These are phyloP conservation scores for Trichosporon sp. DNA, from an alignment of 1,284 basidiomycete genomes.

Conservation along the genomic window DNA sequence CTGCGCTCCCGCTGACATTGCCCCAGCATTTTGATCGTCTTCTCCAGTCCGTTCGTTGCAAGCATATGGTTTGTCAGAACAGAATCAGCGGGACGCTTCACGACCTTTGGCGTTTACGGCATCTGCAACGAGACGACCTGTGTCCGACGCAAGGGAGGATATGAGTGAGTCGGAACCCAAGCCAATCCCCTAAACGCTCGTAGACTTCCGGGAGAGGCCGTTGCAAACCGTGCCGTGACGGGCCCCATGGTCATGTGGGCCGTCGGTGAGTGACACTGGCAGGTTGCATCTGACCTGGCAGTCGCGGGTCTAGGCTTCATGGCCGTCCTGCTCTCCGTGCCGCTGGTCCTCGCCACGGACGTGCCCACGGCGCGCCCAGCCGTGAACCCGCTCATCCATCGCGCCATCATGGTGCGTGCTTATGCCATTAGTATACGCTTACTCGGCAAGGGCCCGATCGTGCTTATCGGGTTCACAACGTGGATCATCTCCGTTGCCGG, in stretches of 20 bases:
- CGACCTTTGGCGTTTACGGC: slow-evolving; percentile 52
- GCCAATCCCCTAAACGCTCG: neutral
- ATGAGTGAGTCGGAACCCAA: slow-evolving; percentile 43
- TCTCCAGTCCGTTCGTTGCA: slow-evolving; percentile 52
- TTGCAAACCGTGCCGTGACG: slow-evolving; percentile 50
- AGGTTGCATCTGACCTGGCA: slow-evolving; percentile 21
- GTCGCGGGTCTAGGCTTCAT: slow-evolving; percentile 49
- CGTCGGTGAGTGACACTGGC: slow-evolving; percentile 37
- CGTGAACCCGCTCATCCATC: neutral
- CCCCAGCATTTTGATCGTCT: slow-evolving; percentile 49
- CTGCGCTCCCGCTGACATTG: neutral
- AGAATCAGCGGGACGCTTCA: slow-evolving; percentile 29
- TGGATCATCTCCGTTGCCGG: slow-evolving; percentile 54
- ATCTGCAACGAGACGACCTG: slow-evolving; percentile 45
- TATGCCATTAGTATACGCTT: neutral
- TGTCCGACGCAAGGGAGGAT: slow-evolving; percentile 37
- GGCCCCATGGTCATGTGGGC: slow-evolving; percentile 54
- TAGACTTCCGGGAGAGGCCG: slow-evolving; percentile 35
- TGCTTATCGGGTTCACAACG: slow-evolving; percentile 33
- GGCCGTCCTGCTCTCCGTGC: slow-evolving; percentile 46
- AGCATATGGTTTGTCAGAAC: slow-evolving; percentile 47
- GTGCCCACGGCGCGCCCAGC: slow-evolving; percentile 31
- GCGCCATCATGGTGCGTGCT: neutral
- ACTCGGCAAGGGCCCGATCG: neutral
- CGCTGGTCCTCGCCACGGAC: slow-evolving; percentile 49